Base-by-base conservation (phyloP, 257 asterid genomes). In the Rehmannia glutinosa region DNA sequence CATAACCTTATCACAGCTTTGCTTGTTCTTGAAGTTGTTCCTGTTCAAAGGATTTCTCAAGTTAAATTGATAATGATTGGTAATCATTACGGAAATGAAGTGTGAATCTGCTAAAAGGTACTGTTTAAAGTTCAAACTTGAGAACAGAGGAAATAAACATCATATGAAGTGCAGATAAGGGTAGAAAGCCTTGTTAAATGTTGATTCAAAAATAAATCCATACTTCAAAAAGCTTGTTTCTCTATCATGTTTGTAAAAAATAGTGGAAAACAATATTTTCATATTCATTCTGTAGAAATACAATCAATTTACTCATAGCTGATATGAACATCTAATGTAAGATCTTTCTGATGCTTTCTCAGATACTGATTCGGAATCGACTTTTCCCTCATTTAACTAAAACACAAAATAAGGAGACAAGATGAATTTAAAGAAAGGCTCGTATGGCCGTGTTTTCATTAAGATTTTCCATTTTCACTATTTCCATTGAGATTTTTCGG, bases 11-110 rank as follows among this genome's bases (percentile, higher is more conserved):
- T 87, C 82, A 88, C 51, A 76, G 77, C 41, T 71, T 80, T 50
- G 84, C 94, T 76, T 88, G 97, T 65, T 85, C 93, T 76, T 73
- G 84, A 70, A 91, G 95, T 89, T 91, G 98, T 66, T 89, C 98
- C 98, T 91, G 95, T 79, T 53, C 56, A 63, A 72, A 62, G 49
- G 64, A 45, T n/a, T 69, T 58, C 35, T 50, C 66, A 71, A 43
- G 32, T 62, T 68, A 62, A 49, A 65, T n/a, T 9, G n/a, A 66
- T 19, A 52, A 25, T 36, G 32, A 50, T 41, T 12, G 55, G 16
- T 20, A 17, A 43, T 23, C 47, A 32, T n/a, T 7, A 33, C 21
- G n/a, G 1, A 62, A 53, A 16, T 16, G 19, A 50, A 30, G 33
- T 15, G 6, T 39, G 24, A 36, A 47, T 47, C 36, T 23, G 13